Base-by-base conservation (phyloP, 352 stramenopile genomes). In the Pythium rhizo-oryzae region DNA sequence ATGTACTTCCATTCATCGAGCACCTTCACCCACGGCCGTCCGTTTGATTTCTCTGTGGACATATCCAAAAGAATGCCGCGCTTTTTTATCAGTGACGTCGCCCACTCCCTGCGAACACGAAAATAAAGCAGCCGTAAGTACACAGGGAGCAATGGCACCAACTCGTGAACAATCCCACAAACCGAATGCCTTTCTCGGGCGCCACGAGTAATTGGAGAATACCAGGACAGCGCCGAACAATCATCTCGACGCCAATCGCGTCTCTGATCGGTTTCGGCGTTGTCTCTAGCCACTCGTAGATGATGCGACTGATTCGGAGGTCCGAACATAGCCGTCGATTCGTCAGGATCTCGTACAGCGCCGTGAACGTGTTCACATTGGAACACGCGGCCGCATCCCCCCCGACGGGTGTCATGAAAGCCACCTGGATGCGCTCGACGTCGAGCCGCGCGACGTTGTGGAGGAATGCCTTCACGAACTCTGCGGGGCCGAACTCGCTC, bases 1-100 rank as follows among this genome's bases (percentile, higher is more conserved):
- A 95, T 84, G 58, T 87, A 96, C 84, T 92, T 92, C 85, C 88
- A 94, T 62, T 96, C 89, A 50, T 96, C 87, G 41, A 96, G 71
- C 23, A 93, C 86, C 43, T 80, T 78, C 37, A 93, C 69, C 43
- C 92, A 85, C 41, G 79, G 70, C 21, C 85, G 76, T 58, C 81
- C 58, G 12, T 75, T 62, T 0, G 56, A 52, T 41, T 69, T 75
- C 43, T 89, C 79, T 4, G 76, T 66, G 35, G 76, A 75, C 54
- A 94, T 67, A 23, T 92, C 79, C 37, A 49, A 51, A 16, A 77
- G 37, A 19, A 79, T 75, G 4, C 82, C 85, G 39, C 84, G 76
- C 18, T 88, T 79, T 16, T 73, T 69, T 11, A 96, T 70, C 51
- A 90, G 71, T n/a, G 67, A 67, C 8, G 80, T 80, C 24, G 81